A percentile compares a stretch with the other conserved stretches of the same genome.
These are phyloP conservation scores for Funneliformis geosporum DNA, from an alignment of 192 early-diverging fungal genomes.

Conservation along the genomic window DNA sequence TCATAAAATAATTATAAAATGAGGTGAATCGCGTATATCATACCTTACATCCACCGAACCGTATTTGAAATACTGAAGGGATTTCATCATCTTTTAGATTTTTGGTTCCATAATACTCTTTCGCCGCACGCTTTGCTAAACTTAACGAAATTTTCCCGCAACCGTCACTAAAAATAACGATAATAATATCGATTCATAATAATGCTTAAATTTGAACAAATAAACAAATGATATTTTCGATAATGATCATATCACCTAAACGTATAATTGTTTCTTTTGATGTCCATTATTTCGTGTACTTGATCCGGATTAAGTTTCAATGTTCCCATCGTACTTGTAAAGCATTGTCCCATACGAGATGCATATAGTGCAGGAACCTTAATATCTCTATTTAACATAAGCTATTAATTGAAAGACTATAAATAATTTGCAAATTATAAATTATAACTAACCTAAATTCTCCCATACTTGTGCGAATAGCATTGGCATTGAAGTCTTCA, in stretches of 20 bases:
- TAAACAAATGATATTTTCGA: background rate
- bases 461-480: constrained; percentile 71
- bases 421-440: background rate
- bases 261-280: constrained; percentile 52
- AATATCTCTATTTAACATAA: background rate
- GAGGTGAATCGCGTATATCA: background rate
- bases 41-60: constrained; percentile 63
- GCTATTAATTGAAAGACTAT: background rate
- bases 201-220: too few species aligned
- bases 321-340: constrained; percentile 64
- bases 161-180: constrained; percentile 76
- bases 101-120: constrained; percentile 36
- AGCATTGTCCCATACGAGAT: constrained; percentile 73
- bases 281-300: constrained; percentile 54
- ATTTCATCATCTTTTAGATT: constrained; percentile 37
- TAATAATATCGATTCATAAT: background rate
- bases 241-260: background rate
- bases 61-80: constrained; percentile 71
- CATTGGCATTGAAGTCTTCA: constrained; percentile 51
- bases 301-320: constrained; percentile 41
- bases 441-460: constrained; percentile 46
- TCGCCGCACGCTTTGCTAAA: constrained; percentile 43
- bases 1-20: background rate
- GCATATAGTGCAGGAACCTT: constrained; percentile 68
- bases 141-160: constrained; percentile 61